Evolutionary conservation across 225 moss, liverwort and hornwort genomes (phyloP), one percentile per base, ranked within the genome.

Genomic region (Antitrichia curtipendula): DNA sequence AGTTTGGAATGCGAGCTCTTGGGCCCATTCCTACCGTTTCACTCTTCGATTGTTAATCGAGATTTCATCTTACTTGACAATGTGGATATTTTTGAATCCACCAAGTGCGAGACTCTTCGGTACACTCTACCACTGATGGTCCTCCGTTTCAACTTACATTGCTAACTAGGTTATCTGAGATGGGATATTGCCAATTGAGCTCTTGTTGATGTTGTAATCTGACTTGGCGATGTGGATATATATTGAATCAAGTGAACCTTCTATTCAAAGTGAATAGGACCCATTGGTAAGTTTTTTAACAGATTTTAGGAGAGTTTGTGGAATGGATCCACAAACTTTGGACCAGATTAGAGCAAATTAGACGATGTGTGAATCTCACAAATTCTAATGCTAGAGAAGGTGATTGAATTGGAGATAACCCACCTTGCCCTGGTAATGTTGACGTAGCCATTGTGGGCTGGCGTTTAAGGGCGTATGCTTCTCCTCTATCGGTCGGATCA

Each of bases 391-490:
- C 82, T 50, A 52, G 50, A 28, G 65, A 82, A n/a, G 36, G n/a
- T 32, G 38, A 65, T n/a, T 52, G 52, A 65, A 28, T 52, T 32
- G 59, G 62, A 62, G 52, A 62, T 21, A n/a, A 76, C 85, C 52
- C 52, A 93, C 95, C 92, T 90, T 89, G 56, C 82, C 89, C 23
- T 85, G 49, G 71, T 93, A 95, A 58, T 91, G 91, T 32, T 89
- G 86, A 36, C 92, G 95, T 38, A 94, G 71, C 95, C 95, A 95
- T 25, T 76, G 88, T 10, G 95, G 95, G 66, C 88, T 92, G 34
- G 93, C 89, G 70, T 93, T 88, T 36, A 86, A 71, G 20, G 95
- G 94, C 28, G 88, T 87, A 82, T 89, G 90, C 76, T 91, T 93
- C 88, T 93, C 94, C 68, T 93, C 92, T 32, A 65, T 5, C 14